These are phyloP conservation scores for Fraxinus anomala DNA, from an alignment of 257 asterid genomes.

Conservation along the genomic window DNA sequence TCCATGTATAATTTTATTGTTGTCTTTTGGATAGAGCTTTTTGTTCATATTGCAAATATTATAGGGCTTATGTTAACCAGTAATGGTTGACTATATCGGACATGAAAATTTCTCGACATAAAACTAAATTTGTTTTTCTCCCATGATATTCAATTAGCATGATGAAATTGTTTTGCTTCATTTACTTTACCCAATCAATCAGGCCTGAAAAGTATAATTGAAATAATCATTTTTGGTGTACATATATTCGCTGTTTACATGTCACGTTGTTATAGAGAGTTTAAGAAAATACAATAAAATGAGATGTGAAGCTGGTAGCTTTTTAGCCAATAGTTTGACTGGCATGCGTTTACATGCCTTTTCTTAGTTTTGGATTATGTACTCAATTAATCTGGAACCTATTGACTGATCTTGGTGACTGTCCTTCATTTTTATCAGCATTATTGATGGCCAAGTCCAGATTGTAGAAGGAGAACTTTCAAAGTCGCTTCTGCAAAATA, in stretches of 20 bases:
- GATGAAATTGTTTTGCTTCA: background rate
- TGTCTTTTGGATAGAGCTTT: background rate
- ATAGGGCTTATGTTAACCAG: background rate
- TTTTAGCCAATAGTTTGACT: background rate
- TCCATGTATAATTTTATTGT: background rate
- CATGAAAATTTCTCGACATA: background rate
- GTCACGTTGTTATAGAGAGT: background rate
- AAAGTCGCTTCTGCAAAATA: constrained; percentile 80
- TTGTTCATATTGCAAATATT: background rate
- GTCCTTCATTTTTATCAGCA: constrained; percentile 48
- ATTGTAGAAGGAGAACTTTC: constrained; percentile 80
- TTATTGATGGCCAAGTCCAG: constrained; percentile 69
- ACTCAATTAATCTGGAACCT: background rate
- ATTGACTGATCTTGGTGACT: background rate
- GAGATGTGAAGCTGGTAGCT: background rate
- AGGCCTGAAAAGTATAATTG: background rate
- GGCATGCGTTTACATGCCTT: background rate
- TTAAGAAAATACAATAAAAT: background rate
- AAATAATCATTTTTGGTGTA: background rate
- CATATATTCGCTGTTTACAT: background rate
- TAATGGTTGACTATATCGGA: background rate
- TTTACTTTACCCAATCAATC: background rate
- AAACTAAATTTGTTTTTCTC: background rate
- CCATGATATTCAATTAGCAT: background rate
- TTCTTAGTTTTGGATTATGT: background rate